These are phyloP conservation scores for Murraya paniculata DNA, from an alignment of 345 rosid genomes.

Conservation along the genomic window DNA sequence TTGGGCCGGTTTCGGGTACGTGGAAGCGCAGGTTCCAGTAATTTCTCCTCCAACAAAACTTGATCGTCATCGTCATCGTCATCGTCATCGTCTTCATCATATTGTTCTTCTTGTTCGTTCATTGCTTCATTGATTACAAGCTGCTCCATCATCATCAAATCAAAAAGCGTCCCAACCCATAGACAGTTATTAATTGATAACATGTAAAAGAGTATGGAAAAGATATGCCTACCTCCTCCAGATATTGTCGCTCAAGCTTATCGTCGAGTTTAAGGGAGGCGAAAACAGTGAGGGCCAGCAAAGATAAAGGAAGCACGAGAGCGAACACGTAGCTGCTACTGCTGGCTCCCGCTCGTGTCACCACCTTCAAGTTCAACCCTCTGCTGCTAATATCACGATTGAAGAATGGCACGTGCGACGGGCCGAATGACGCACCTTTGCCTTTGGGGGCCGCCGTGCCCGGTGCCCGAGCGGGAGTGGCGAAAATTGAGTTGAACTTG, in stretches of 20 bases:
- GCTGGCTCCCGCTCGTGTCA: conserved; percentile 68
- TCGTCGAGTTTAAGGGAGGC: conserved; percentile 65
- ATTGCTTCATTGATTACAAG: conserved; percentile 59
- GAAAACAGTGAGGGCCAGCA: conserved; percentile 61
- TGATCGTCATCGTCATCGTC: conserved; percentile 31
- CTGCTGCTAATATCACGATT: too few species aligned
- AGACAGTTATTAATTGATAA: too few species aligned
- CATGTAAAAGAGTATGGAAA: background rate
- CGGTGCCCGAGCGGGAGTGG: conserved; percentile 14
- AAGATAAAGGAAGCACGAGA: conserved; percentile 62
- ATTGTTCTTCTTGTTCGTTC: conserved; percentile 48
- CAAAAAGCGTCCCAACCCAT: background rate
- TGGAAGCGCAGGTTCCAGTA: conserved; percentile 47
- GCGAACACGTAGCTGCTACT: conserved; percentile 60
- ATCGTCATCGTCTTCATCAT: conserved; percentile 21
- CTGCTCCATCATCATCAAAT: conserved; percentile 31
- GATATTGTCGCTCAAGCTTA: conserved; percentile 62
- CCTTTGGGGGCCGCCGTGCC: conserved; percentile 15
- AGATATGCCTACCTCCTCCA: conserved; percentile 56
- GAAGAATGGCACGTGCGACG: conserved; percentile 4
- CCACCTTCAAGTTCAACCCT: conserved; percentile 20
- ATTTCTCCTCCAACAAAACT: conserved; percentile 33
- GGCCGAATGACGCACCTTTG: conserved; percentile 8
- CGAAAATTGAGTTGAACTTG: conserved; percentile 28
- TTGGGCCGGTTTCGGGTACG: conserved; percentile 74